A percentile compares a stretch with the other conserved stretches of the same genome.
Evolutionary conservation across 169 alveolate genomes (phyloP).

Genomic region (Hammondia hammondi): DNA sequence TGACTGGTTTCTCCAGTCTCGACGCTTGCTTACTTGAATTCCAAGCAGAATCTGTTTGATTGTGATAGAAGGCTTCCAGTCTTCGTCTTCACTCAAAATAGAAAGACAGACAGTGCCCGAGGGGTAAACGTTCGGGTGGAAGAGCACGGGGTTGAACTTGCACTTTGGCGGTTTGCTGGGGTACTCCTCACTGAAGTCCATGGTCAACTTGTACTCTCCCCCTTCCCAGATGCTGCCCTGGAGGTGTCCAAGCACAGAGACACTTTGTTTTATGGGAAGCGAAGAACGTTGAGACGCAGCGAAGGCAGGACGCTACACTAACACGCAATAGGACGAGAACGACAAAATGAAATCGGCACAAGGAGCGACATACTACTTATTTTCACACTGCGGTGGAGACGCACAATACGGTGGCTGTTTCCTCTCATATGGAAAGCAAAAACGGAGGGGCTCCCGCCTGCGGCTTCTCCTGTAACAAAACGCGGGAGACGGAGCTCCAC

Average conservation of each 20-base stretch:
- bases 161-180: conserved; percentile 99
- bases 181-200: conserved; percentile 98
- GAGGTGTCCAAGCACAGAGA: background rate
- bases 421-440: too few relatives aligned
- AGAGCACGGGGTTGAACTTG: conserved; percentile 94
- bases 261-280: background rate
- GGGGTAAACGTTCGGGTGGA: conserved; percentile 98
- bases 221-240: conserved; percentile 96
- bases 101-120: conserved; percentile 98
- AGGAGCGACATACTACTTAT: too few relatives aligned
- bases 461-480: too few relatives aligned
- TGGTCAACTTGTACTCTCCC: conserved; percentile 95
- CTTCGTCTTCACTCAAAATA: conserved; percentile 99
- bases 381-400: too few relatives aligned
- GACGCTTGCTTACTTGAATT: conserved; percentile 84
- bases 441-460: too few relatives aligned
- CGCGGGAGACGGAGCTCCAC: too few relatives aligned
- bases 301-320: background rate
- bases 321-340: background rate
- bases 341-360: too few relatives aligned
- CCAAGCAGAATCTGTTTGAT: conserved; percentile 96
- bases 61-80: conserved; percentile 99
- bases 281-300: background rate
- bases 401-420: too few relatives aligned
- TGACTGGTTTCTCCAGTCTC: background rate